These are phyloP conservation scores for Fusarium dimerum DNA, from an alignment of 2,329 filamentous ascomycete genomes.

Conservation along the genomic window DNA sequence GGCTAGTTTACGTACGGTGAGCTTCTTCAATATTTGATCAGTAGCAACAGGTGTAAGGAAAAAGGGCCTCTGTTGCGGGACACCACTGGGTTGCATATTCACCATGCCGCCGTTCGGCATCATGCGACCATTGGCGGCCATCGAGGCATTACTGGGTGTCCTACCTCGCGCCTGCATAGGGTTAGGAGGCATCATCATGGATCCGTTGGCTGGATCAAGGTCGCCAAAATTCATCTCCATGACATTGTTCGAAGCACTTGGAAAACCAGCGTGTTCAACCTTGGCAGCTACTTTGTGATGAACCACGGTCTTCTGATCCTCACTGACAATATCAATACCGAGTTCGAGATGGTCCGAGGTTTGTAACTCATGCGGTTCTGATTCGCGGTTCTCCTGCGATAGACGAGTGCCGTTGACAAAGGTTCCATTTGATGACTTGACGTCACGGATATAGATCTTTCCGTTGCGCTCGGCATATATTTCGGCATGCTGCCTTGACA, in stretches of 20 bases:
- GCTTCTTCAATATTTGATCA: constrained; percentile 83
- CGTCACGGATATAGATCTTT: constrained; percentile 93
- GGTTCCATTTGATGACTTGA: constrained; percentile 98
- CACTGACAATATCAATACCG: constrained; percentile 97
- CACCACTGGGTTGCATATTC: constrained; percentile 54
- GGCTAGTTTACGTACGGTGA: constrained; percentile 33
- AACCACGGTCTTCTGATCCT: constrained; percentile 97
- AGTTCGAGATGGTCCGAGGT: constrained; percentile 91
- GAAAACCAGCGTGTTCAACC: constrained; percentile 90
- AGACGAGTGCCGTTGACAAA: constrained; percentile 93
- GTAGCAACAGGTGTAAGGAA: constrained; percentile 89
- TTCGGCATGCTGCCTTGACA: constrained; percentile 94
- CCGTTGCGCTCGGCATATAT: constrained; percentile 85
- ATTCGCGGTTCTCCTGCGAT: constrained; percentile 93
- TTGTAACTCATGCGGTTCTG: constrained; percentile 89
- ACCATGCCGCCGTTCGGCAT: constrained; percentile 47
- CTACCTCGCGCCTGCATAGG: constrained; percentile 72
- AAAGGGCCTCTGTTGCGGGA: constrained; percentile 77
- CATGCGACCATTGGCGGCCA: constrained; percentile 63
- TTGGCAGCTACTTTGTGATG: constrained; percentile 98
- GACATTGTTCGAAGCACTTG: constrained; percentile 72
- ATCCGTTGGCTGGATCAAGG: constrained; percentile 76
- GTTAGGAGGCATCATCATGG: constrained; percentile 69
- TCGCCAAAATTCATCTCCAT: constrained; percentile 92
- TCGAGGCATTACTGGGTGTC: constrained; percentile 66